Percentiles rank a stretch among this genome's conserved stretches.
These are phyloP conservation scores for Oenanthe sinensis DNA, from an alignment of 129 eudicot species.

Conservation along the genomic window DNA sequence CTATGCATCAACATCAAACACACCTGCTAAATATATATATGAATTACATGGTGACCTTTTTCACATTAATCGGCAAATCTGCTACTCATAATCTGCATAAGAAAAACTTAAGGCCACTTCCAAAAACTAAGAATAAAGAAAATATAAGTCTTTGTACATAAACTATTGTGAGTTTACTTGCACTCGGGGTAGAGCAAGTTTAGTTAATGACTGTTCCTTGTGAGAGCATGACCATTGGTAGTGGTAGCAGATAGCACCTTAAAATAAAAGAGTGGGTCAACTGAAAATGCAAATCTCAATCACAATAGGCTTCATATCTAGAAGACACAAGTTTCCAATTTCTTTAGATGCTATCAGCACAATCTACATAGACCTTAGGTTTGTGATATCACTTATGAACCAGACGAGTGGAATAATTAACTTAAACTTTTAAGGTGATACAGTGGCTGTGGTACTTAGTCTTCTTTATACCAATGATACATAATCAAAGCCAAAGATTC, in stretches of 20 bases:
- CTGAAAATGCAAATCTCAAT: background rate
- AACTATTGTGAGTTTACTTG: background rate
- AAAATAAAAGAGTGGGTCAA: background rate
- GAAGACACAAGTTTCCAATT: background rate
- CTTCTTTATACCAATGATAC: background rate
- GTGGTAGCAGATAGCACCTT: background rate
- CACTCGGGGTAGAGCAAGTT: background rate
- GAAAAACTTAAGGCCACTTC: background rate
- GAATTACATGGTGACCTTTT: background rate
- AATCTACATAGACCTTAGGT: background rate
- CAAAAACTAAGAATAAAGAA: background rate
- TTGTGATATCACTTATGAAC: background rate
- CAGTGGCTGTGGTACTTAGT: background rate
- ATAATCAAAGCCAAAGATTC: conserved; percentile 1
- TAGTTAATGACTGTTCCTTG: background rate
- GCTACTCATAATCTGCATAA: background rate
- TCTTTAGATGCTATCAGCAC: background rate
- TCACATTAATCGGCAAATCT: background rate
- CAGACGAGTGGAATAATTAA: background rate
- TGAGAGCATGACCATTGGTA: background rate
- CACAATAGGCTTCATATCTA: background rate
- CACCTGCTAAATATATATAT: background rate
- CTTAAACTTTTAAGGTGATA: background rate
- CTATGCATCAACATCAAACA: background rate
- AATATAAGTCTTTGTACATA: background rate